phyloP scores from a whole-genome alignment of 805 yeast species.

The Sugiyamaella lignohabitans region DNA sequence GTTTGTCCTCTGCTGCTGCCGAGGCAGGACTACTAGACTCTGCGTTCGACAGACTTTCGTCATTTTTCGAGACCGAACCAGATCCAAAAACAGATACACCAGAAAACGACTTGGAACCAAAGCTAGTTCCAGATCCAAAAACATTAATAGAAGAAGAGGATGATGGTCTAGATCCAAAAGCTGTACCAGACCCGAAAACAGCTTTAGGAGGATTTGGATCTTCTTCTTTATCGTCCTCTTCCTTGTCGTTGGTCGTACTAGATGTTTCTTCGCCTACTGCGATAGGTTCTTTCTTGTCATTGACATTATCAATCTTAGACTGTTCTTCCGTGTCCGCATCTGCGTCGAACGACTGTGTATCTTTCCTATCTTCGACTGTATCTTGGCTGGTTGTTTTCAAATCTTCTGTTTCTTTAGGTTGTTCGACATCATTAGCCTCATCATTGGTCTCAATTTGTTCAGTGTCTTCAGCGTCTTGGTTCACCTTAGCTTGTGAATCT shows the following conservation, averaged over 20 bases:
- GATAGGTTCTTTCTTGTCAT: conserved; percentile 4
- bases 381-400: conserved; percentile 1
- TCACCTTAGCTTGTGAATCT: conserved; percentile 3
- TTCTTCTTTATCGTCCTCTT: conserved; percentile 14
- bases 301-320: no score
- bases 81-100: neutral
- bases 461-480: conserved; percentile 1
- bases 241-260: conserved; percentile 22
- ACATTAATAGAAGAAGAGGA: conserved; percentile 18
- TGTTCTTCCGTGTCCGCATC: no score
- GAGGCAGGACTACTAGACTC: neutral
- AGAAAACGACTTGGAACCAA: conserved; percentile 5
- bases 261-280: conserved; percentile 15
- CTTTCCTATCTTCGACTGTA: neutral
- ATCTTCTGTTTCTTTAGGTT: conserved; percentile 5
- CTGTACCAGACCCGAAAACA: neutral
- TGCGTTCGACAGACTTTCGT: no score
- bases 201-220: conserved; percentile 1
- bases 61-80: neutral
- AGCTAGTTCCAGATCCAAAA: conserved; percentile 39
- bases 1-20: neutral
- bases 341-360: no score
- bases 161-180: neutral
- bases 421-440: conserved; percentile 22
- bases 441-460: conserved; percentile 18